These are phyloP conservation scores for Aspergillus fructus DNA, from an alignment of 2,329 filamentous ascomycete genomes.

Conservation along the genomic window DNA sequence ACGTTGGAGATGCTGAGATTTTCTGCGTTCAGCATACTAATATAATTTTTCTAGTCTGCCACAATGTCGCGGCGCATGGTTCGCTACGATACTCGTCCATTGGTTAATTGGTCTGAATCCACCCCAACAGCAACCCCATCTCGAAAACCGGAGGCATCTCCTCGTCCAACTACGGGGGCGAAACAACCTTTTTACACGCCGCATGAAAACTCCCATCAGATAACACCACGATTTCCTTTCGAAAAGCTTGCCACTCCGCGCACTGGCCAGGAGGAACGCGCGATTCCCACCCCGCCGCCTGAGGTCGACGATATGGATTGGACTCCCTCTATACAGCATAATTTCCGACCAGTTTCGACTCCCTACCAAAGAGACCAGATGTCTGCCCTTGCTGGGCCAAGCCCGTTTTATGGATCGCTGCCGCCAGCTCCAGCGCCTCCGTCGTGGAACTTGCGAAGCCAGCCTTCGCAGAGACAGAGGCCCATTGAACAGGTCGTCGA, in stretches of 20 bases:
- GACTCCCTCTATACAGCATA: slow-evolving; percentile 45
- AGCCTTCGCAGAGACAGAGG: slow-evolving; percentile 26
- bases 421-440: slow-evolving; percentile 42
- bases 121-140: slow-evolving; percentile 30
- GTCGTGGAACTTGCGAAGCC: slow-evolving; percentile 40
- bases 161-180: slow-evolving; percentile 16
- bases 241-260: slow-evolving; percentile 37
- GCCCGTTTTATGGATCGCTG: slow-evolving; percentile 45
- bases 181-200: slow-evolving; percentile 17
- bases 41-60: slow-evolving; percentile 30
- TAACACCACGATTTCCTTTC: slow-evolving; percentile 38
- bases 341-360: slow-evolving; percentile 33
- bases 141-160: slow-evolving; percentile 20
- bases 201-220: slow-evolving; percentile 14
- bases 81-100: slow-evolving; percentile 40
- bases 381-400: slow-evolving; percentile 32
- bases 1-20: slow-evolving; percentile 14
- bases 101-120: slow-evolving; percentile 43
- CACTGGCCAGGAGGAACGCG: slow-evolving; percentile 20
- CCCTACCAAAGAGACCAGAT: slow-evolving; percentile 30
- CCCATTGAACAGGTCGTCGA: slow-evolving; percentile 36
- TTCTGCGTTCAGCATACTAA: slow-evolving; percentile 19
- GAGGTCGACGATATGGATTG: slow-evolving; percentile 51
- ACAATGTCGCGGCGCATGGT: slow-evolving; percentile 38
- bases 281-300: slow-evolving; percentile 39